These are phyloP conservation scores for Dioscorea zingiberensis DNA, from an alignment of 106 monocot genomes.

Conservation along the genomic window DNA sequence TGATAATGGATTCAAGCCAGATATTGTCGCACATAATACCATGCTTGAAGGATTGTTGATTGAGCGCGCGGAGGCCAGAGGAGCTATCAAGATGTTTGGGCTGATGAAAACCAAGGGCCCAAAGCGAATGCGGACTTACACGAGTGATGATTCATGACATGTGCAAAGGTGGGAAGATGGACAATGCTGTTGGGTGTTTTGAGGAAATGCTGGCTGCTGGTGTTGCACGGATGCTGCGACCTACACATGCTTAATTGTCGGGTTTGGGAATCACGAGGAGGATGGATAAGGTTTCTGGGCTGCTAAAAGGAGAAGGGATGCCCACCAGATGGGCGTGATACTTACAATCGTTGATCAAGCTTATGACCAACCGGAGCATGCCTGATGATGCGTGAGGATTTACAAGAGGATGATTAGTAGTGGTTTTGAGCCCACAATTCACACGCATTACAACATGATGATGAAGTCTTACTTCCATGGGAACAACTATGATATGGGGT, in stretches of 20 bases:
- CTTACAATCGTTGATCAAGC: constrained; percentile 85
- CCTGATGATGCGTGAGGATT: constrained; percentile 64
- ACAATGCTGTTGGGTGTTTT: constrained; percentile 52
- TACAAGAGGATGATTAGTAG: constrained; percentile 87
- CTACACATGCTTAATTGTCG: constrained; percentile 81
- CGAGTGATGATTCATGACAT: constrained; percentile 55
- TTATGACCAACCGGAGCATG: constrained; percentile 71
- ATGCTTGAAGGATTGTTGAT: constrained; percentile 81
- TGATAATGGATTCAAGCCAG: constrained; percentile 65
- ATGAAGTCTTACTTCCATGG: constrained; percentile 78
- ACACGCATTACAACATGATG: constrained; percentile 95
- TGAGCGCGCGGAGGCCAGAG: constrained; percentile 57
- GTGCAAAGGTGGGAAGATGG: constrained; percentile 79
- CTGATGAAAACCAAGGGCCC: constrained; percentile 96
- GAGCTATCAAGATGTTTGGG: constrained; percentile 82
- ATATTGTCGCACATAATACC: constrained; percentile 58
- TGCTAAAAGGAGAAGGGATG: constrained; percentile 60
- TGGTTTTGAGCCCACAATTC: constrained; percentile 68
- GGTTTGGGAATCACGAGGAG: constrained; percentile 60
- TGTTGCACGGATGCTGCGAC: constrained; percentile 37
- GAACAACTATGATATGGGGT: constrained; percentile 65
- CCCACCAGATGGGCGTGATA: constrained; percentile 53
- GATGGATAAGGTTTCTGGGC: constrained; percentile 55
- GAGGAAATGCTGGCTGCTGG: constrained; percentile 61
- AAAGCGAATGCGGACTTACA: constrained; percentile 51